Evolutionary conservation across 2,329 filamentous ascomycete species (phyloP), one percentile per base, ranked within the genome.

Genomic region (Clonostachys rhizophaga): DNA sequence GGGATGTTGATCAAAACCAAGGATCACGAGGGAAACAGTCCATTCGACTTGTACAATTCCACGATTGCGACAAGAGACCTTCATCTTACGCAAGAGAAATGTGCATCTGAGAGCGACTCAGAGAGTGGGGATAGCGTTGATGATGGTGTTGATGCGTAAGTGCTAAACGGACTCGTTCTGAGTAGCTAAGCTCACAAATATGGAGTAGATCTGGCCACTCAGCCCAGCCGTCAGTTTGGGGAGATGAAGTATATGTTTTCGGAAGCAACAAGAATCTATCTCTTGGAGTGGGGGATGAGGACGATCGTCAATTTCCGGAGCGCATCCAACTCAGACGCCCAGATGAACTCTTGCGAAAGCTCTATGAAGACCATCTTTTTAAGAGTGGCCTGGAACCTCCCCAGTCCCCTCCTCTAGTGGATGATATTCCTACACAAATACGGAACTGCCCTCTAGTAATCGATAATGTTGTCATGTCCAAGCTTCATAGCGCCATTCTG

Each of bases 251-350:
- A 1, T 97, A 90, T 58, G 86, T 90, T 1, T 96, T 97, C 66
- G 94, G 94, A 44, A 97, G 91, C 67, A 99, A 96, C 68, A 95
- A 94, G 60, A 99, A 99, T 56, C 69, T 95, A 10, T 94, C 89
- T 0, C 78, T 99, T 18, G 94, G 94, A 2, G 86, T 97, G 50
- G 91, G 91, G n/a, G 91, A 99, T 60, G 87, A 95, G 58, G 91
- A 96, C 62, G 92, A 99, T 61, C 84, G 94, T 4, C 91, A 97
- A 53, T 95, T 87, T 58, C 94, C 94, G 0, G 94, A 97, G 63
- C 86, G 90, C 10, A 83, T 96, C 11, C 72, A 76, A 34, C 66
- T 97, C 34, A 80, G 83, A 47, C 83, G 92, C 14, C 90, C 94
- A 0, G 84, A 89, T 20, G 83, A 89, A 59, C 74, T 97, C 2